These are phyloP conservation scores for Larix sibirica DNA, from an alignment of 83 land plant genomes.

Conservation along the genomic window DNA sequence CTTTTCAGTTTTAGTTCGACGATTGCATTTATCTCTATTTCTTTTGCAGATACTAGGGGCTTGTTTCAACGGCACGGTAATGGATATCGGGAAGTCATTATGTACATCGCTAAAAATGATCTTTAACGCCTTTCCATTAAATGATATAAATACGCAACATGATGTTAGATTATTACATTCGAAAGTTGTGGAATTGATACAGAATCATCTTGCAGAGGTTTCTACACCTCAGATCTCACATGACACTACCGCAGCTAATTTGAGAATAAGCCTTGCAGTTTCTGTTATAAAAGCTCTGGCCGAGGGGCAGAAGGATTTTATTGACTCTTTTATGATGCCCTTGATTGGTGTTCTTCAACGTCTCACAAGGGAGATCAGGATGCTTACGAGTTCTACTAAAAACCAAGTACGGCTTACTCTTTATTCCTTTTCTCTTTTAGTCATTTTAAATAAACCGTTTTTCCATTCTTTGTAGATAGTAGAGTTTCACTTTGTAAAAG, in stretches of 20 bases:
- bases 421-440: neutral
- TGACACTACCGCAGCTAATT: constrained; percentile 64
- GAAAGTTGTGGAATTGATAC: constrained; percentile 93
- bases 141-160: constrained; percentile 62
- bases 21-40: neutral
- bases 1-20: constrained; percentile 2
- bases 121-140: constrained; percentile 90
- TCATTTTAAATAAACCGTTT: no score
- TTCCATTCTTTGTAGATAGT: neutral
- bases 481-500: no score
- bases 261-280: constrained; percentile 81
- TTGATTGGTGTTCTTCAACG: constrained; percentile 96
- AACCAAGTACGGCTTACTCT: constrained; percentile 65
- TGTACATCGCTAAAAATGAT: constrained; percentile 95
- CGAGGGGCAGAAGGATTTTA: constrained; percentile 72
- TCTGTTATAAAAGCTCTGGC: constrained; percentile 75
- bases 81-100: constrained; percentile 93
- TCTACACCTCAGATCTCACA: constrained; percentile 68
- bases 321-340: constrained; percentile 68
- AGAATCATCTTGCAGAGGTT: constrained; percentile 82
- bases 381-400: constrained; percentile 50
- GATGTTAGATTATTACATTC: constrained; percentile 84
- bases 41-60: constrained; percentile 89
- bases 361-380: constrained; percentile 80
- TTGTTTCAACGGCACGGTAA: constrained; percentile 83